phyloP scores from a whole-genome alignment of 768 basidiomycete species.

The Bullera alba region DNA sequence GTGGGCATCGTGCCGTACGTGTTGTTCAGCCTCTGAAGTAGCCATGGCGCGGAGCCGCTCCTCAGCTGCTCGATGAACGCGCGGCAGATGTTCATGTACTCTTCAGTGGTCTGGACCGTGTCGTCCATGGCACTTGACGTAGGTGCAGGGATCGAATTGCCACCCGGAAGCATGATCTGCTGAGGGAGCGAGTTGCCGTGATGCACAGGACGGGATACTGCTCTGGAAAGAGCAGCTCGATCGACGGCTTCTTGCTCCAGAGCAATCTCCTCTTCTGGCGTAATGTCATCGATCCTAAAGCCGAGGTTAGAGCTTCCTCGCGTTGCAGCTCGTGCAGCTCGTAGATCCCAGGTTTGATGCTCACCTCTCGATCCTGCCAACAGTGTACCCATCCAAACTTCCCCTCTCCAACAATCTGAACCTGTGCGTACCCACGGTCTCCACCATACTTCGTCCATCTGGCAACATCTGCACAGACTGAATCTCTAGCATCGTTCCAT shows the following conservation, averaged over 20 bases:
- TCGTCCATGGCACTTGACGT: slow-evolving; percentile 11
- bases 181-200: not conserved
- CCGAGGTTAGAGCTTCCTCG: not conserved
- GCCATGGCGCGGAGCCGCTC: slow-evolving; percentile 80
- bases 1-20: slow-evolving; percentile 70
- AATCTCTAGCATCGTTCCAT: slow-evolving; percentile 91
- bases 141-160: not conserved
- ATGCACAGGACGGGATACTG: not conserved
- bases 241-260: slow-evolving; percentile 43
- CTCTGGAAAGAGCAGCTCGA: slow-evolving; percentile 5
- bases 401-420: slow-evolving; percentile 83
- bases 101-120: slow-evolving; percentile 50
- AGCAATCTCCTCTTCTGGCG: slow-evolving; percentile 47
- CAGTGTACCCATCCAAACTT: slow-evolving; percentile 79
- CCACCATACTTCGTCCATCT: slow-evolving; percentile 82
- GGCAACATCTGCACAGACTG: slow-evolving; percentile 73
- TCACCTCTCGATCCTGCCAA: slow-evolving; percentile 66
- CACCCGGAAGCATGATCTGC: not conserved
- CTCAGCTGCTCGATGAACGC: slow-evolving; percentile 59
- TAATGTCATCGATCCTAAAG: slow-evolving; percentile 48
- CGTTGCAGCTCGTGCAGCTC: too few species aligned
- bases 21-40: slow-evolving; percentile 74
- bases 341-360: not conserved
- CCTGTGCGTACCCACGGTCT: slow-evolving; percentile 64
- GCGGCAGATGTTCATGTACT: slow-evolving; percentile 58